Conservation (phyloP, 768 basidiomycete genomes). For the Russula sp. region DNA sequence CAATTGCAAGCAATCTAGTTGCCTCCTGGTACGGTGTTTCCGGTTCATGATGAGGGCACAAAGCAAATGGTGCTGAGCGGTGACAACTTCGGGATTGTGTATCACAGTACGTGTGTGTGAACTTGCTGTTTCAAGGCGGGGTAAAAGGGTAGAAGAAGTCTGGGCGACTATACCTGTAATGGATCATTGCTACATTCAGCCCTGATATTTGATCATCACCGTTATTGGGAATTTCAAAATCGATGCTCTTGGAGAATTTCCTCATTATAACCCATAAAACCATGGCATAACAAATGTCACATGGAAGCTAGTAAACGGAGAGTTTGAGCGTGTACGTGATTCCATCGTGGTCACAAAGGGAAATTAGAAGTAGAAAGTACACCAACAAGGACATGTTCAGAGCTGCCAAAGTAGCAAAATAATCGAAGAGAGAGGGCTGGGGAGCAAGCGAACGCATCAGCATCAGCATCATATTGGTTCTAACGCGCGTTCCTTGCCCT, state of each 20-base stretch:
- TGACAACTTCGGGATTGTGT: no score
- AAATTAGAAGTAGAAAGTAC: slow-evolving; percentile 3
- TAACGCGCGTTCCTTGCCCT: slow-evolving; percentile 41
- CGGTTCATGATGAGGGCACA: no score
- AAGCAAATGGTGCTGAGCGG: no score
- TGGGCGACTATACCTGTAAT: no score
- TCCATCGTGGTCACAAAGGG: not conserved
- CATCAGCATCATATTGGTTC: slow-evolving; percentile 16
- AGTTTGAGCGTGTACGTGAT: not conserved
- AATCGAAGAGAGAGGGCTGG: not conserved
- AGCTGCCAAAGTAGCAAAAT: not conserved
- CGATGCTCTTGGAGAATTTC: not conserved
- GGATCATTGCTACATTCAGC: no score
- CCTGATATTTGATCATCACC: no score
- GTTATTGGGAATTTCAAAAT: not conserved
- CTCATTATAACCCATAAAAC: not conserved
- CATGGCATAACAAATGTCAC: not conserved
- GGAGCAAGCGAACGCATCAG: not conserved
- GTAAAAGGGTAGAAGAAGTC: no score
- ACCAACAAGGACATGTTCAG: slow-evolving; percentile 4
- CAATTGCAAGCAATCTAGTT: no score
- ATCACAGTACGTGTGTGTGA: no score
- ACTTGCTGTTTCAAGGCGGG: no score
- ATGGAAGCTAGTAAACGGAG: not conserved
- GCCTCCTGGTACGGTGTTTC: no score